Evolutionary conservation across 331 rosid genomes (phyloP), one percentile per base, ranked within the genome.

Genomic region (Malus hybrid): DNA sequence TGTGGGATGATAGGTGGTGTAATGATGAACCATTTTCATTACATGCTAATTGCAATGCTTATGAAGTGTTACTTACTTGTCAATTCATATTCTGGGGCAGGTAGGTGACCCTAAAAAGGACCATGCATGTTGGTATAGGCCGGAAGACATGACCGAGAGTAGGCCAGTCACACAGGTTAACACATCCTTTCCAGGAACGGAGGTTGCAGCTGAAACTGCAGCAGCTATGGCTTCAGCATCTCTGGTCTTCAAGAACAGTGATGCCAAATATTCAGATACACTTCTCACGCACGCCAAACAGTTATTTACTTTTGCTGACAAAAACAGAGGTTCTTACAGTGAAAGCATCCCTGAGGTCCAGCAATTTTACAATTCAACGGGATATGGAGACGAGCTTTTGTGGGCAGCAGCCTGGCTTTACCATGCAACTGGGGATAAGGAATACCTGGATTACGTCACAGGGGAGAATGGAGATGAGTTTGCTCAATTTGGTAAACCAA

Each of bases 371-470:
- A 95, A 95, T 78, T 95, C 97, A 73, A 86, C 97, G 66, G 99
- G 97, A 75, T 95, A 77, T 29, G 96, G 91, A 16, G 99, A 95
- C 60, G 99, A 95, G 84, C 99, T 95, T 66, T 80, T 95, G 64
- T 95, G 99, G 99, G 98, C 96, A 9, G 99, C 98, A 62, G 87
- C 92, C 79, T 95, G 99, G 99, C 96, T 95, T 74, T 95, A 87
- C 83, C 97, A 92, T 84, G 99, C 99, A 30, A 92, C 99, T 33
- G 81, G 80, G 39, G 97, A 92, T 75, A 81, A 79, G 33, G 48
- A 86, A 34, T 95, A 92, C 80, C 86, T 95, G 73, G n/a, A 86
- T 46, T 95, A 85, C 65, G 99, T 89, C 79, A 80, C 88, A 55
- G 93, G 96, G 48, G 70, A 82, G 60, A 79, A 79, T 28, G 99